Evolutionary conservation across 2,329 filamentous ascomycete species (phyloP), one percentile per base, ranked within the genome.

Genomic region (Phymatotrichopsis omnivora): DNA sequence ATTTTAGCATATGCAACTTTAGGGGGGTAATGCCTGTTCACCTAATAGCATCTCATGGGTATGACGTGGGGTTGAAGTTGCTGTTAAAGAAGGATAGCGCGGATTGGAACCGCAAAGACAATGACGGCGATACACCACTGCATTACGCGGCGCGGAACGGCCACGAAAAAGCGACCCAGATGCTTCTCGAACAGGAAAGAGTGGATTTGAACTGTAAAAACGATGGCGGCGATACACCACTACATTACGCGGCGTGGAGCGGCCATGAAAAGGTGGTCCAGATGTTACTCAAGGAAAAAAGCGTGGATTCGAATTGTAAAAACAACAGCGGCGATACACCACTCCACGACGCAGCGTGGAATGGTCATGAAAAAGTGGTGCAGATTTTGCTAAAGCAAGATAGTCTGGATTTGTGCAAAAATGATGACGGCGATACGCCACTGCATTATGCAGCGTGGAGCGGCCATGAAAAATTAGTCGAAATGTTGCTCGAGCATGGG

Each of bases 381-480:
- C n/a, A n/a, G n/a, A n/a, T n/a, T n/a, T n/a, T n/a, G n/a, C n/a
- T n/a, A n/a, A n/a, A n/a, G n/a, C n/a, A n/a, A n/a, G n/a, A n/a
- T n/a, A n/a, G n/a, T n/a, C n/a, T n/a, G n/a, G n/a, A n/a, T n/a
- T n/a, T n/a, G n/a, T n/a, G n/a, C n/a, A n/a, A n/a, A n/a, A n/a
- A n/a, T n/a, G n/a, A n/a, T n/a, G 52, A 48, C 28, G 38, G 31
- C 5, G 31, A 45, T 27, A 51, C 48, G 3, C 47, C 53, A 25
- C 36, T 56, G 12, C 27, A 39, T 36, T 45, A 43, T 38, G 43
- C 54, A 42, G 32, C 42, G 30, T 7, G 24, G 16, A 41, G 39
- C 30, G 46, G 52, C 17, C 38, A 45, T 24, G 35, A 57, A 38
- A 44, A 40, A 23, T 23, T 55, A 12, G 52, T 52, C 5, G 28